Conservation (phyloP, 2,329 filamentous ascomycete species). For the Microascus cirrosus region DNA sequence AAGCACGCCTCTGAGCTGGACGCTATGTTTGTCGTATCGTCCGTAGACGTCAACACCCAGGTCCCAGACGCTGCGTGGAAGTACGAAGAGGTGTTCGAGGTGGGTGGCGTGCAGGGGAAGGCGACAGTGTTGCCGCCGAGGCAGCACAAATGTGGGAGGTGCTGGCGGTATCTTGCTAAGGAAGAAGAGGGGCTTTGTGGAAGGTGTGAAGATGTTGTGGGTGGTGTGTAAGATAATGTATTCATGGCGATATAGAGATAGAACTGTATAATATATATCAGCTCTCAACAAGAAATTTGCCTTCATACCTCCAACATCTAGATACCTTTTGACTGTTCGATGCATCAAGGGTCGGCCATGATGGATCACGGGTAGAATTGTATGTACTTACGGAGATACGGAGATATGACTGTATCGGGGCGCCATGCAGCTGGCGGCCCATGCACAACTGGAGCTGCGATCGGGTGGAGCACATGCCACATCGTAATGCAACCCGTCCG, state of each 20-base stretch:
- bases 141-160: conserved; percentile 67
- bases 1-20: conserved; percentile 39
- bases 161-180: conserved; percentile 79
- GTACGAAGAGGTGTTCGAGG: conserved; percentile 30
- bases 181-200: conserved; percentile 55
- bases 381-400: background rate
- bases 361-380: too few species aligned
- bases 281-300: background rate
- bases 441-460: background rate
- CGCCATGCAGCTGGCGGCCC: background rate
- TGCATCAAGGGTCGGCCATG: background rate
- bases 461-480: background rate
- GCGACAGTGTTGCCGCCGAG: conserved; percentile 37
- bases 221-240: background rate
- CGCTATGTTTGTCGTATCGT: conserved; percentile 59
- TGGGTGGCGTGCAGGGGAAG: conserved; percentile 21
- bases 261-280: background rate
- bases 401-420: background rate
- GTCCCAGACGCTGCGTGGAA: conserved; percentile 24
- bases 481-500: background rate
- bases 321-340: background rate
- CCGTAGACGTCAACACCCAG: conserved; percentile 35
- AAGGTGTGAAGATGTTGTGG: conserved; percentile 59
- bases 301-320: background rate
- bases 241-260: background rate